Evolutionary conservation across 169 alveolate species (phyloP), one percentile per base, ranked within the genome.

Genomic region (Theileria orientalis): DNA sequence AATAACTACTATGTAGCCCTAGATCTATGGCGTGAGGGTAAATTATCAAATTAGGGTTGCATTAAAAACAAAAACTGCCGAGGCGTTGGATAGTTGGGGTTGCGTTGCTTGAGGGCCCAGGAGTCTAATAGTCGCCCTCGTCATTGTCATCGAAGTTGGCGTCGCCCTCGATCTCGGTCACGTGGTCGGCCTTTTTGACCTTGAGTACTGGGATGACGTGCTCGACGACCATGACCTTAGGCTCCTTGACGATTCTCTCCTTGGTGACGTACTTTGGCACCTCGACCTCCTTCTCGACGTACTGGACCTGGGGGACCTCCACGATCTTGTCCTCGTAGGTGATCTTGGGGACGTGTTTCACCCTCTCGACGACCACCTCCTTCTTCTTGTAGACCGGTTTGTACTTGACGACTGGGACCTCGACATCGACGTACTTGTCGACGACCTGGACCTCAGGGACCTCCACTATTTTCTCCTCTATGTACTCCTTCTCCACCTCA

Each of bases 371-470:
- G 69, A 87, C 90, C 25, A 87, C 94, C 61, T 83, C 85, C 83
- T 86, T 90, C 66, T 88, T 76, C 77, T 80, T 85, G 76, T 90
- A 87, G 21, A 84, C 92, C 33, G 90, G 92, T 74, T 87, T 87
- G 74, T 90, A 87, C 76, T 87, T 66, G 5, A 87, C 84, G 40
- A 87, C 85, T 27, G 94, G 94, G 32, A 85, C 89, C 19, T 87
- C 90, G 40, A 85, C 88, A 40, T 90, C 94, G 33, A 90, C 93
- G 62, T 74, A 73, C 76, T 84, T 90, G 85, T 90, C 93, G 60
- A 90, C 94, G 23, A 79, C 91, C 57, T 90, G 92, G 57, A 90
- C 90, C 72, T 86, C 92, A 23, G 94, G 94, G 14, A 90, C 94
- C 75, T 90, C 94, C 23, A 90, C 75, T 69, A 90, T 85, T 74